These are phyloP conservation scores for Aciculoconidium aculeatum DNA, from an alignment of 805 yeast genomes.

Conservation along the genomic window DNA sequence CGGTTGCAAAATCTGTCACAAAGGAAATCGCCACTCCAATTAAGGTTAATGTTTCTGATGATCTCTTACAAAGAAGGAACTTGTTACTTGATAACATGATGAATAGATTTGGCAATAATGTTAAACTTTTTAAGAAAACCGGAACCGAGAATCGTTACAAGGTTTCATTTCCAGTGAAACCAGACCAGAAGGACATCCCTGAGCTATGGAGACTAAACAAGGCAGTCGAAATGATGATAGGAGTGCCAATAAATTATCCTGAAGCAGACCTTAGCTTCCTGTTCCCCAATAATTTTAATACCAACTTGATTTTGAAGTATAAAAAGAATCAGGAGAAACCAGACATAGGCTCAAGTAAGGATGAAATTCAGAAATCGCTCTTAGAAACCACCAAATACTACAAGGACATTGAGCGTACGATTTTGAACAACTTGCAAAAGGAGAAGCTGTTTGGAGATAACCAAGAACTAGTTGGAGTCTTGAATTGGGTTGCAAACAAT, in stretches of 20 bases:
- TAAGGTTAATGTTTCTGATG: constrained; percentile 7
- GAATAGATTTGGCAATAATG: constrained; percentile 18
- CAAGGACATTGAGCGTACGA: constrained; percentile 22
- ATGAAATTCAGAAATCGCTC: constrained; percentile 11
- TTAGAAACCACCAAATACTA: constrained; percentile 16
- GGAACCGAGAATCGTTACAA: constrained; percentile 24
- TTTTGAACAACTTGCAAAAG: constrained; percentile 17
- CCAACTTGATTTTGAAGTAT: constrained; percentile 22
- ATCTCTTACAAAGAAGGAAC: constrained; percentile 10
- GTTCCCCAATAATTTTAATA: constrained; percentile 26
- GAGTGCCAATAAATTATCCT: constrained; percentile 32
- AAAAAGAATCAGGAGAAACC: constrained; percentile 5
- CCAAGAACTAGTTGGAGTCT: constrained; percentile 16
- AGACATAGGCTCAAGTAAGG: constrained; percentile 6
- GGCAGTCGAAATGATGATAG: constrained; percentile 25
- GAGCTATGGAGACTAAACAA: constrained; percentile 22
- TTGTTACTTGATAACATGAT: constrained; percentile 20
- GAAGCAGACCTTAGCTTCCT: constrained; percentile 14
- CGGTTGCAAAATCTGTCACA: no score
- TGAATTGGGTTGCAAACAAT: constrained; percentile 30
- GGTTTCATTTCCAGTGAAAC: constrained; percentile 24
- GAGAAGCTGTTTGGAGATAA: constrained; percentile 12
- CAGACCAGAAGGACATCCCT: constrained; percentile 15
- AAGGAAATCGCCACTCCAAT: no score
- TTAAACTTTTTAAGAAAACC: constrained; percentile 11